phyloP scores from a whole-genome alignment of 192 early-diverging fungal species.

The Spinellus fusiger region DNA sequence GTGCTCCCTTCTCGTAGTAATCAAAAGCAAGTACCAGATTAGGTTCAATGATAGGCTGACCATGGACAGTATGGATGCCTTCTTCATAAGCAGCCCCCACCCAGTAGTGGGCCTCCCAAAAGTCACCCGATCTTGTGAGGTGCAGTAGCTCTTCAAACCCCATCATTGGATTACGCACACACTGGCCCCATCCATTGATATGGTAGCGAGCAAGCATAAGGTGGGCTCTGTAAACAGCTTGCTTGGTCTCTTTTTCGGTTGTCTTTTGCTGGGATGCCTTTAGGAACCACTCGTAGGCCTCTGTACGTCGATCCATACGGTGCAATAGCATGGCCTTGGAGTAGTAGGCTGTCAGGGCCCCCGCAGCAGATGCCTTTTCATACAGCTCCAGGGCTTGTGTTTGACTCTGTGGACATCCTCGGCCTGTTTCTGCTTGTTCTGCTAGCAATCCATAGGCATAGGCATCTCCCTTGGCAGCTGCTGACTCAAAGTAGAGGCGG shows the following conservation, averaged over 20 bases:
- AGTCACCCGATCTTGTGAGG: constrained; percentile 13
- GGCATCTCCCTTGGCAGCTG: background rate
- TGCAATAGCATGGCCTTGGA: constrained; percentile 2
- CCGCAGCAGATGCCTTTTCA: background rate
- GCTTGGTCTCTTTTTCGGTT: background rate
- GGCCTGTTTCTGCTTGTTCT: background rate
- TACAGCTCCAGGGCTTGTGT: background rate
- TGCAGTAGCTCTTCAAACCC: constrained; percentile 14
- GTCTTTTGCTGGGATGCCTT: background rate
- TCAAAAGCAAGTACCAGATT: constrained; percentile 15
- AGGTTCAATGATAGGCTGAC: background rate
- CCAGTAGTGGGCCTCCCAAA: constrained; percentile 19
- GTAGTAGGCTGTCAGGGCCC: background rate
- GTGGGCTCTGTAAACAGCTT: background rate
- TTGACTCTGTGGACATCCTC: background rate
- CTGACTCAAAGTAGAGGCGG: background rate
- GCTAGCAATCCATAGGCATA: background rate
- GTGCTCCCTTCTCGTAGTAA: constrained; percentile 21
- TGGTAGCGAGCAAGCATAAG: constrained; percentile 28
- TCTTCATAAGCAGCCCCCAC: constrained; percentile 17
- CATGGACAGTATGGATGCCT: constrained; percentile 2
- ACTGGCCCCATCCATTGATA: constrained; percentile 25
- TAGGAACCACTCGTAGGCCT: constrained; percentile 14
- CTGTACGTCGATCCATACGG: constrained; percentile 4
- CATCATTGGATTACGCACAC: constrained; percentile 1